Evolutionary conservation across 192 early-diverging fungal species (phyloP).

Genomic region (Coemansia guatemalensis): DNA sequence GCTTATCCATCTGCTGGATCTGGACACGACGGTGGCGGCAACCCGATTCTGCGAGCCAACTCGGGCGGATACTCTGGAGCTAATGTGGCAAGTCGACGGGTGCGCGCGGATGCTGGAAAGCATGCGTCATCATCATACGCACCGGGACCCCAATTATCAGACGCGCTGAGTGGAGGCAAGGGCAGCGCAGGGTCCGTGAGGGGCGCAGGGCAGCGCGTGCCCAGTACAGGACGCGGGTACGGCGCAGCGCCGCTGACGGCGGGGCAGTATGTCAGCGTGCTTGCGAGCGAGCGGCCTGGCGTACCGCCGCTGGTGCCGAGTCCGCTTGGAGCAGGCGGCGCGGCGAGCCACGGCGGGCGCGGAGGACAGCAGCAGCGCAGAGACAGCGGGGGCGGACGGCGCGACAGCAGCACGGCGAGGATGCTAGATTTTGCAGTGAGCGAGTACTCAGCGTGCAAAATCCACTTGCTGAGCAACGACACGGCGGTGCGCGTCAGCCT

Average conservation of each 20-base stretch:
- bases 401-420: slow-evolving; percentile 6
- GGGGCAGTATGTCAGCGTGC: slow-evolving; percentile 16
- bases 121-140: slow-evolving; percentile 26
- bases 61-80: neutral
- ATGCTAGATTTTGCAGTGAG: slow-evolving; percentile 27
- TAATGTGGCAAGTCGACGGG: slow-evolving; percentile 11
- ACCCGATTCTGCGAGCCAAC: slow-evolving; percentile 1
- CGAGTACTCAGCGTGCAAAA: slow-evolving; percentile 43
- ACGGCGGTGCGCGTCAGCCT: slow-evolving; percentile 40
- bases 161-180: neutral
- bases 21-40: neutral
- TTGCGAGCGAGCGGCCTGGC: slow-evolving; percentile 4
- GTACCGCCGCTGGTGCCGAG: slow-evolving; percentile 4
- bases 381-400: neutral
- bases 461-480: slow-evolving; percentile 39
- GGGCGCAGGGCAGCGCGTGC: neutral
- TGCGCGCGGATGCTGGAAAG: slow-evolving; percentile 8
- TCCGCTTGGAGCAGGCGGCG: slow-evolving; percentile 7
- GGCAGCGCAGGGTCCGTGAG: neutral
- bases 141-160: slow-evolving; percentile 11
- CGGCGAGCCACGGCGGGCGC: neutral
- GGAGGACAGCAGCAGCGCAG: neutral
- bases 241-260: slow-evolving; percentile 13
- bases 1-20: neutral
- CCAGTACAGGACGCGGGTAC: neutral